A percentile compares a stretch with the other conserved stretches of the same genome.
Evolutionary conservation across 306 rosid genomes (phyloP).

Genomic region (Clitoria ternatea): DNA sequence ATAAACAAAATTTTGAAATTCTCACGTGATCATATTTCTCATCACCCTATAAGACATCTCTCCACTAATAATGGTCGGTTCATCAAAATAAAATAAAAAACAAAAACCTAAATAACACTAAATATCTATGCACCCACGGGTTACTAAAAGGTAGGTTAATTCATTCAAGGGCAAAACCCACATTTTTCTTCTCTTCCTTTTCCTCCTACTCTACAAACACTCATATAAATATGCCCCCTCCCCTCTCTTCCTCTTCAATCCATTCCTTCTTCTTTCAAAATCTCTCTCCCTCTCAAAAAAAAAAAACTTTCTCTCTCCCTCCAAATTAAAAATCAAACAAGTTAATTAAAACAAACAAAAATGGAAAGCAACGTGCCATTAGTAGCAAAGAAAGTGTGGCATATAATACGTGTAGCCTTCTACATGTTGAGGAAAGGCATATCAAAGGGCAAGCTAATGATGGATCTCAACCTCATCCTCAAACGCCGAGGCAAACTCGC

Average conservation of each 20-base stretch:
- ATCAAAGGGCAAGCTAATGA: constrained; percentile 61
- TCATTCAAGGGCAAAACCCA: constrained; percentile 23
- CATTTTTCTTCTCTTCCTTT: constrained; percentile 22
- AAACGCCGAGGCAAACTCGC: constrained; percentile 86
- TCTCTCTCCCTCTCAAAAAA: neutral
- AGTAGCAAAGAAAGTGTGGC: constrained; percentile 57
- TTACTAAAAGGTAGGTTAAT: neutral
- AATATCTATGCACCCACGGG: constrained; percentile 20
- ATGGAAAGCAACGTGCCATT: constrained; percentile 48
- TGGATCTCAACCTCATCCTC: constrained; percentile 65
- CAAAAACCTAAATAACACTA: constrained; percentile 2
- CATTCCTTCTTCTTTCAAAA: neutral
- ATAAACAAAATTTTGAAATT: too few species aligned
- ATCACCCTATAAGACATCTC: neutral
- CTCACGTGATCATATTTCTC: neutral
- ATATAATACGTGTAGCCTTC: constrained; percentile 52
- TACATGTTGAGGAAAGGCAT: constrained; percentile 76
- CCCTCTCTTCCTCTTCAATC: constrained; percentile 11
- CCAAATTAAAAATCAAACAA: neutral
- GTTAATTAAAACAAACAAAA: neutral
- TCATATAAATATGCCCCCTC: constrained; percentile 32
- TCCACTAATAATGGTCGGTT: constrained; percentile 20
- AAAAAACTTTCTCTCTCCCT: constrained; percentile 9
- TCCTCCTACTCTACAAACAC: neutral
- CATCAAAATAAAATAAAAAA: neutral